Conservation (phyloP, 23 red algal genomes). For the Chondrus crispus region DNA sequence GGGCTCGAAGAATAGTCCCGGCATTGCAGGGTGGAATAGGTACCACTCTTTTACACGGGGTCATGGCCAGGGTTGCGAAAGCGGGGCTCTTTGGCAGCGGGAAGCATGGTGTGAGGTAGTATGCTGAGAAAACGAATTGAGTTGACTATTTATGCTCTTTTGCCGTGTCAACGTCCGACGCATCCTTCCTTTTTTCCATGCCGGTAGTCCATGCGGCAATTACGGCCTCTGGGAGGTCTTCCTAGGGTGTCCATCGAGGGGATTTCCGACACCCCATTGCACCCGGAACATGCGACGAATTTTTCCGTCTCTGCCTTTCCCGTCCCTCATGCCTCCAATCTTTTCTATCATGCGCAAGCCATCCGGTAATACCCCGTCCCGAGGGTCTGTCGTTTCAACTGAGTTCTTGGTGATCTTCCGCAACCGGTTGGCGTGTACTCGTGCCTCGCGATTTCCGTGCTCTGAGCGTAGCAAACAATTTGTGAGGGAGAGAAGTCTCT, state of each 20-base stretch:
- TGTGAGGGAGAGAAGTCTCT: not conserved
- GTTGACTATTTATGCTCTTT: too few species aligned
- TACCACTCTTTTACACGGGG: too few species aligned
- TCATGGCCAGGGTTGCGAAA: too few species aligned
- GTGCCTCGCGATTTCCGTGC: not conserved
- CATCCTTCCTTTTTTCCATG: too few species aligned
- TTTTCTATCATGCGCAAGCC: not conserved
- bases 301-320: not conserved
- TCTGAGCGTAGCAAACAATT: not conserved
- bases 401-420: not conserved
- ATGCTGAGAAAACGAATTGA: too few species aligned
- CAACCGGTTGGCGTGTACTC: not conserved
- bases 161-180: too few species aligned
- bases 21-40: too few species aligned
- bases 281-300: not conserved
- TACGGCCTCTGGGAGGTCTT: not conserved
- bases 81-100: too few species aligned
- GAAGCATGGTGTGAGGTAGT: too few species aligned
- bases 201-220: too few species aligned
- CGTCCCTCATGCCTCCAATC: not conserved
- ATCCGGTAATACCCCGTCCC: not conserved
- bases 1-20: too few species aligned
- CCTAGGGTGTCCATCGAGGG: not conserved
- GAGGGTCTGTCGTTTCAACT: not conserved
- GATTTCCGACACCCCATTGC: not conserved